Evolutionary conservation across 2,329 filamentous ascomycete species (phyloP), one percentile per base, ranked within the genome.

Genomic region (Verticillium alfalfae): DNA sequence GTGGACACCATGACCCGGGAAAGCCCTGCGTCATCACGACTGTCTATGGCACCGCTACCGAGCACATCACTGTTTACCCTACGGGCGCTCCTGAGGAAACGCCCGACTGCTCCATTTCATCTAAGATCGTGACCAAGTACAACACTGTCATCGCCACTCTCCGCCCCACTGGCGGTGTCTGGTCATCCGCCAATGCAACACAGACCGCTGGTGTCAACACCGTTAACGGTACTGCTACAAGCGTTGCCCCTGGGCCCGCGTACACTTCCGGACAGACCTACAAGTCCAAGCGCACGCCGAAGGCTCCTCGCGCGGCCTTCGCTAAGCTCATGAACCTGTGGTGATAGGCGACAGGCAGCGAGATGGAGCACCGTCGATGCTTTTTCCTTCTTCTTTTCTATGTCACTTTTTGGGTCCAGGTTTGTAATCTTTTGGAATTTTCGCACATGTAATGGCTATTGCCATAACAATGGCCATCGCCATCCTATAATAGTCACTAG

Each of bases 61-160:
- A 45, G 12, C 34, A 34, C 45, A 22, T 36, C 26, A 57, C 59
- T 8, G 55, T 54, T 12, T 57, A 55, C 3, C 26, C 45, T 37
- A 61, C 41, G 16, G 18, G 55, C 59, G 37, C 65, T 52, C 18
- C 56, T 60, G 39, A 64, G 49, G 60, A 67, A 4, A 66, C 62
- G 16, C 66, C 67, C 26, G 65, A 64, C 22, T 74, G 70, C 59
- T 58, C 67, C 13, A 61, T 68, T 26, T 71, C 69, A 5, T 74
- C 73, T 34, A 72, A 69, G 52, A 68, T 74, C 31, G 64, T 69
- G 12, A 76, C 74, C 15, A 66, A 71, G 38, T 77, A 72, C 65
- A 76, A 75, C 67, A 77, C 74, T 1, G 66, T 76, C n/a, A 62
- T 69, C 16, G 68, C 72, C 61, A 76, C 73, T 6, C 66, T 73